These are phyloP conservation scores for Xylariaceae sp. DNA, from an alignment of 2,329 filamentous ascomycete genomes.

Conservation along the genomic window DNA sequence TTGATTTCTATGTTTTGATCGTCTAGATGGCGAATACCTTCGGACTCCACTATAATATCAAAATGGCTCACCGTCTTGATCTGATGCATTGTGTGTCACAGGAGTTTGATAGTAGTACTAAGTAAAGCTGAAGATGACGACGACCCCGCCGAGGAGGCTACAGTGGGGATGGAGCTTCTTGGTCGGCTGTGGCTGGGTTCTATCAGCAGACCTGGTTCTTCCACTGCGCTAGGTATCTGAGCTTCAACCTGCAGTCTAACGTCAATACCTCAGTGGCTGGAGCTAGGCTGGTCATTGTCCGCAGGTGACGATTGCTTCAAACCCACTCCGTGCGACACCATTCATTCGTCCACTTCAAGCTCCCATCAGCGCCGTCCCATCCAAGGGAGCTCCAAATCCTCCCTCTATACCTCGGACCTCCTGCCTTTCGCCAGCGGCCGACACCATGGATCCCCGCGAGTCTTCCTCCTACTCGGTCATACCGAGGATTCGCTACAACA, in stretches of 20 bases:
- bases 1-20: too few species aligned
- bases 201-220: too few species aligned
- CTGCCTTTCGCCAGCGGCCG: conserved; percentile 6
- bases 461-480: conserved; percentile 57
- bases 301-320: neutral
- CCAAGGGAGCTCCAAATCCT: conserved; percentile 8
- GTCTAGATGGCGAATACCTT: too few species aligned
- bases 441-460: conserved; percentile 49
- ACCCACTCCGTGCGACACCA: neutral
- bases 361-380: neutral
- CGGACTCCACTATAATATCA: too few species aligned
- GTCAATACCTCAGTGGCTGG: neutral
- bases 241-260: neutral
- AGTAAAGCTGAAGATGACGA: too few species aligned
- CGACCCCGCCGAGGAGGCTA: neutral
- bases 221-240: neutral
- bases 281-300: neutral
- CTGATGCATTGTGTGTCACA: too few species aligned
- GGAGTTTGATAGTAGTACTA: too few species aligned
- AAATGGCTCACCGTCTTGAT: too few species aligned
- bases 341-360: neutral
- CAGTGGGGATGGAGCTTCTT: neutral
- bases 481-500: conserved; percentile 85
- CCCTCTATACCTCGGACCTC: conserved; percentile 1
- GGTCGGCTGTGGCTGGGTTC: conserved; percentile 2